Base-by-base conservation (phyloP, 2,329 filamentous ascomycete species). In the Aspergillus amoenus region DNA sequence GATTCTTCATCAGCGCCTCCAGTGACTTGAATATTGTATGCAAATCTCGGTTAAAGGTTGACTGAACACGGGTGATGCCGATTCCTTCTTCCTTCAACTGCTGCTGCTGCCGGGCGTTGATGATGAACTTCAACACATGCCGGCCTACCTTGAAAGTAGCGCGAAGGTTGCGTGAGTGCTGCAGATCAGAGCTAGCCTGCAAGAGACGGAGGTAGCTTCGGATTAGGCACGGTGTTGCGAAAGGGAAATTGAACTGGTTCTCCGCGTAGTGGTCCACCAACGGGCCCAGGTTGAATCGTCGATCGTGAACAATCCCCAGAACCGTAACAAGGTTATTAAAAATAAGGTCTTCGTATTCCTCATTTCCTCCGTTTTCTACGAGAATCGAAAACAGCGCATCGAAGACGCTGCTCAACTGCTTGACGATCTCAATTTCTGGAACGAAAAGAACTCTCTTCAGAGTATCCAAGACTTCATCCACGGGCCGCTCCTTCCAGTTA, bases 391-490 rank as follows among this genome's bases (percentile, higher is more conserved):
- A 99, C 1, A 99, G 83, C 0, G 91, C 86, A 72, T 96, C 91
- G 52, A 99, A 88, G 1, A 97, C 92, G 66, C 96, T 89, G 61
- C 85, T 89, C 7, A 97, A 79, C 42, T 97, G 83, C 78, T 97
- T 99, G 61, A 99, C 94, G 34, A 99, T 90, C 75, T 99, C 95
- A 55, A 97, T 96, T 71, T 99, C 94, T 0, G 94, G 90, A 0
- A 99, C 93, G 64, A 97, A 97, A 18, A 93, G 87, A 48, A 97
- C 84, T 64, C 93, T 88, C 70, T 89, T 89, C 42, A 99, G 78
- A 1, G 96, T 79, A 22, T 86, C 82, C 1, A 90, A 81, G 1
- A 97, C 81, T 37, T 93, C 86, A 27, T 87, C 86, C 45, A 87
- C 83, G 0, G 87, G 81, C 41, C 88, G 82, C 12, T 93, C 88